phyloP scores from a whole-genome alignment of 257 asterid species.

The Cruciata laevipes region DNA sequence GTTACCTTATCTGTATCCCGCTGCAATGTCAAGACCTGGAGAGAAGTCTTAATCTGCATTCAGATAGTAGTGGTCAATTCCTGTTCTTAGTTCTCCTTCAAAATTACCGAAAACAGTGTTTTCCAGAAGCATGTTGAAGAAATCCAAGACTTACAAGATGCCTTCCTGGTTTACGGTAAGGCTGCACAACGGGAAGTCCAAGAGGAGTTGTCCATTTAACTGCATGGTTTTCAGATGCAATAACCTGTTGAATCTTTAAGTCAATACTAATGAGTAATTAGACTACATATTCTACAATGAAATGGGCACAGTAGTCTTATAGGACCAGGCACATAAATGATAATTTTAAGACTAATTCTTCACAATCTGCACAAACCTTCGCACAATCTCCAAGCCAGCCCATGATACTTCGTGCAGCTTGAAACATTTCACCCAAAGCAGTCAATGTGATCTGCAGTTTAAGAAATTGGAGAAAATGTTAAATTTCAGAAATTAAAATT shows the following conservation, averaged over 20 bases:
- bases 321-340: conserved; percentile 4
- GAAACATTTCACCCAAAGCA: conserved; percentile 93
- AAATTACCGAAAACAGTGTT: not conserved
- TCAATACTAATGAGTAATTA: conserved; percentile 9
- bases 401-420: conserved; percentile 92
- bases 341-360: not conserved
- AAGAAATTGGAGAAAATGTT: not conserved
- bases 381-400: conserved; percentile 98
- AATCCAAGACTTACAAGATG: conserved; percentile 49
- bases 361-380: conserved; percentile 42
- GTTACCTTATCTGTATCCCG: conserved; percentile 79
- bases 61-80: conserved; percentile 7
- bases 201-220: conserved; percentile 97
- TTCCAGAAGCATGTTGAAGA: not conserved
- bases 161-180: conserved; percentile 66
- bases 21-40: conserved; percentile 74
- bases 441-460: conserved; percentile 65
- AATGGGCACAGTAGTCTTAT: not conserved
- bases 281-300: not conserved
- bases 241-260: conserved; percentile 43
- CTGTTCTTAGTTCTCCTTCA: not conserved
- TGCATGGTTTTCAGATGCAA: conserved; percentile 82
- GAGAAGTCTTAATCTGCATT: conserved; percentile 88
- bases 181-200: conserved; percentile 99
- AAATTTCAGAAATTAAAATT: not conserved